These are phyloP conservation scores for Cladochytrium replicatum DNA, from an alignment of 192 early-diverging fungal genomes.

Conservation along the genomic window DNA sequence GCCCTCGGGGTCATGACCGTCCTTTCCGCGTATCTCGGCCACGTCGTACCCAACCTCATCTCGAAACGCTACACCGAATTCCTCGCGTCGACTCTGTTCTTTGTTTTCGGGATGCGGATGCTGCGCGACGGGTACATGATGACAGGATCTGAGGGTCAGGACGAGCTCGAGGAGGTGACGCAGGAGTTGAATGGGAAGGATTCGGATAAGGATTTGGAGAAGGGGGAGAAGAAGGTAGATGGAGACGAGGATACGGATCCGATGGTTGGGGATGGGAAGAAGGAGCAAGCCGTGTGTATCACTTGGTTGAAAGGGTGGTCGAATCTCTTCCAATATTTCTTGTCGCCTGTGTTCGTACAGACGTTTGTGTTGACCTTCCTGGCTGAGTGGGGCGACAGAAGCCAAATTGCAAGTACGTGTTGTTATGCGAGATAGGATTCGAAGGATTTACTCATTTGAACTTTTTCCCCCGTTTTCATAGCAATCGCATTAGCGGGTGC, in stretches of 20 bases:
- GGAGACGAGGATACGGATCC: constrained; percentile 21
- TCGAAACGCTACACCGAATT: constrained; percentile 80
- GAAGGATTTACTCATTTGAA: constrained; percentile 1
- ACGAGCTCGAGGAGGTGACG: constrained; percentile 89
- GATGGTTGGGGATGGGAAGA: constrained; percentile 27
- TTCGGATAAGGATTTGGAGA: constrained; percentile 40
- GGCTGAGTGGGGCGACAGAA: constrained; percentile 96
- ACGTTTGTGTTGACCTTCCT: constrained; percentile 94
- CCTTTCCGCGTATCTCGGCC: constrained; percentile 86
- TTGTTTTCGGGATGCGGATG: constrained; percentile 90
- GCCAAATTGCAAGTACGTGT: constrained; percentile 73
- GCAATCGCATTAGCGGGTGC: constrained; percentile 91
- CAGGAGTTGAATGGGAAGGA: constrained; percentile 77
- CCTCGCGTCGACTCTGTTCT: constrained; percentile 73
- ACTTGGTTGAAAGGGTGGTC: constrained; percentile 13
- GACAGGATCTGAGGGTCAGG: constrained; percentile 75
- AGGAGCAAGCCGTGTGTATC: constrained; percentile 48
- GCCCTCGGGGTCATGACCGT: constrained; percentile 92
- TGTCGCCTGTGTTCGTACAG: constrained; percentile 91
- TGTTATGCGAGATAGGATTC: constrained; percentile 6
- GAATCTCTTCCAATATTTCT: constrained; percentile 64
- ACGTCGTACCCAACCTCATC: constrained; percentile 78
- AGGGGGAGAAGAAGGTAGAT: constrained; percentile 53
- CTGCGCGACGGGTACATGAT: constrained; percentile 72
- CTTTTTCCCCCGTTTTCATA: constrained; percentile 5